Base-by-base conservation (phyloP, 2,329 filamentous ascomycete genomes). In the Aspergillus fumigatiaffinis region DNA sequence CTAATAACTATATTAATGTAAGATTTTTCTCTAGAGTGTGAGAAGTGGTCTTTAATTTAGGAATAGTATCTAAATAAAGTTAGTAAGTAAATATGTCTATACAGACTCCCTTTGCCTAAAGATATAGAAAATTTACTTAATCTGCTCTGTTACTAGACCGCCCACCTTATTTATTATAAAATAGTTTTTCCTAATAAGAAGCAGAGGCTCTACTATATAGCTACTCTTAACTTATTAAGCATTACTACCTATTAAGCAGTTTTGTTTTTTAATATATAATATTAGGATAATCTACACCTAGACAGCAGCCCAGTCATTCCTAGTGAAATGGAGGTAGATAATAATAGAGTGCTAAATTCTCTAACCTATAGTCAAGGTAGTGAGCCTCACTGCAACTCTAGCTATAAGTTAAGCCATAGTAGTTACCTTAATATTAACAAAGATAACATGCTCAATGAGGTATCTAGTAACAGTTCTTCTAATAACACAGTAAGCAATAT, bases 131-230 rank as follows among this genome's bases (percentile, higher is more conserved):
- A 12, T n/a, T 61, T 55, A 38, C 53, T 59, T 51, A 53, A 63
- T 53, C 52, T 65, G 26, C 55, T 63, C 14, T 41, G 52, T 53
- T 57, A 58, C 51, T 60, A 58, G 7, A 14, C 51, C 32, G 49
- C 54, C 14, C 38, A 64, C 38, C 53, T 62, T 14, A 53, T 51
- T 26, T 41, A 55, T 52, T 60, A 38, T 42, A 25, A 62, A 41
- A 50, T 51, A 3, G 60, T 61, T 12, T 63, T 63, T 48, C 54
- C 56, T 8, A 57, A 65, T 60, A 53, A 63, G 57, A 62, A 58
- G 44, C 52, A 63, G 52, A 35, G 41, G 47, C 28, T 62, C 54
- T 63, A 62, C 55, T 5, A 56, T 1, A 38, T 60, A 6, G 41
- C 56, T 23, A 53, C 49, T 28, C 44, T 65, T 14, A 58, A 63